Conservation (phyloP, 805 yeast species). For the Teunomyces atbi region DNA sequence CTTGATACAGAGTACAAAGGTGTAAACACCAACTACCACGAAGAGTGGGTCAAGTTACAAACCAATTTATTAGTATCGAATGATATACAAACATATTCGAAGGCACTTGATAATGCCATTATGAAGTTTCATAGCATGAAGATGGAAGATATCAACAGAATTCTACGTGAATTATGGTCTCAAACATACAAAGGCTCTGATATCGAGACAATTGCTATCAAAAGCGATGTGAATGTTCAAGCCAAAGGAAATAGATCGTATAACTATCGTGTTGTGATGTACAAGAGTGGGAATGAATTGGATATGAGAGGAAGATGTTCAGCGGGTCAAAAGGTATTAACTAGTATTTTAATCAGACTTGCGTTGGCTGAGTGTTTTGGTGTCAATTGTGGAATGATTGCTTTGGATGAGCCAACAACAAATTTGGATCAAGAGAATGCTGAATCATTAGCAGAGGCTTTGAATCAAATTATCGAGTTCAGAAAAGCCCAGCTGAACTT, state of each 20-base stretch:
- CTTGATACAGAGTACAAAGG: constrained; percentile 68
- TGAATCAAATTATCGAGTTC: constrained; percentile 69
- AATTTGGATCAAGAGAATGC: constrained; percentile 88
- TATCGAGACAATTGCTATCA: constrained; percentile 83
- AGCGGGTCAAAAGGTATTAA: constrained; percentile 95
- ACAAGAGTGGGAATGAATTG: constrained; percentile 83
- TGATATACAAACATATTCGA: constrained; percentile 77
- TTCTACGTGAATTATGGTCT: constrained; percentile 90
- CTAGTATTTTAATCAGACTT: constrained; percentile 84
- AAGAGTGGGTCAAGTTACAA: constrained; percentile 73
- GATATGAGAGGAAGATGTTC: constrained; percentile 99
- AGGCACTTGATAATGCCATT: constrained; percentile 87
- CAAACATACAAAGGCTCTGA: constrained; percentile 93
- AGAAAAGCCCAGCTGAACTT: constrained; percentile 81
- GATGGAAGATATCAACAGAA: constrained; percentile 88
- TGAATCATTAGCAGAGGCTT: constrained; percentile 79
- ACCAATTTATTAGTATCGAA: constrained; percentile 73
- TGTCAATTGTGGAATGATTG: constrained; percentile 89
- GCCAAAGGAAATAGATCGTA: constrained; percentile 63
- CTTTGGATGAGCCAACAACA: constrained; percentile 97
- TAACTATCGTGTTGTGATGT: constrained; percentile 93
- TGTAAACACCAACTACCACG: constrained; percentile 60
- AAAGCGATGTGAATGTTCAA: constrained; percentile 66
- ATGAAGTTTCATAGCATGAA: constrained; percentile 89
- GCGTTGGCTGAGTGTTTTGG: constrained; percentile 97